Evolutionary conservation across 2,329 filamentous ascomycete genomes (phyloP).

Genomic region (Aplosporella prunicola): DNA sequence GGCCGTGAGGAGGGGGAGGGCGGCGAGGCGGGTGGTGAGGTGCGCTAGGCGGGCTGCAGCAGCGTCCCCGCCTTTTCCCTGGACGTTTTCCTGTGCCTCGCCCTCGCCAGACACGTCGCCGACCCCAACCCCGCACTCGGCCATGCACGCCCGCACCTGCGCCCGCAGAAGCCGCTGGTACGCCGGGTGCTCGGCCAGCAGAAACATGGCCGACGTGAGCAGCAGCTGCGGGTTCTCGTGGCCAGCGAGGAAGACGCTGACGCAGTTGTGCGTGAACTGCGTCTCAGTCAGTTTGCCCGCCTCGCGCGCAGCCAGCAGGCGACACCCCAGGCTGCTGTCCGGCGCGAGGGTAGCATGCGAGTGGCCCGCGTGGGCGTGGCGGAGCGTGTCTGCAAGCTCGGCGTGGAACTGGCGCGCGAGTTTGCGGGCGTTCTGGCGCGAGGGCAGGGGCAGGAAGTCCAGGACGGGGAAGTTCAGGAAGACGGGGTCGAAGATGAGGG

Average conservation of each 20-base stretch:
- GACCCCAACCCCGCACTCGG: no score
- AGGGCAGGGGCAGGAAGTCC: constrained; percentile 11
- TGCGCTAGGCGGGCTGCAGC: no score
- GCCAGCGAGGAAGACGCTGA: constrained; percentile 13
- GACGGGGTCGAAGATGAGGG: constrained; percentile 8
- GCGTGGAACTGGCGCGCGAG: constrained; percentile 12
- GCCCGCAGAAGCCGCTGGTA: not conserved
- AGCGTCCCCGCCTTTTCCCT: no score
- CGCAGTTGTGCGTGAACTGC: constrained; percentile 12
- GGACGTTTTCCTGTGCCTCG: not conserved
- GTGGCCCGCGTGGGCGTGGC: constrained; percentile 12
- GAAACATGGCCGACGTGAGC: constrained; percentile 10
- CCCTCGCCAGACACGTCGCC: no score
- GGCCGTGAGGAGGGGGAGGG: constrained; percentile 35
- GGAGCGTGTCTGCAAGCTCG: constrained; percentile 10
- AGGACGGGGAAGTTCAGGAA: constrained; percentile 7
- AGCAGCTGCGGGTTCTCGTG: constrained; percentile 15
- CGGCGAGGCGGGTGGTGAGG: no score
- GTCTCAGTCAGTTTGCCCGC: constrained; percentile 5
- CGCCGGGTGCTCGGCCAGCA: constrained; percentile 11
- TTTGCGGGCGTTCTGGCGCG: constrained; percentile 11
- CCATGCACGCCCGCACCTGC: no score
- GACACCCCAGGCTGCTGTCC: constrained; percentile 10
- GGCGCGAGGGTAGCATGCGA: constrained; percentile 9
- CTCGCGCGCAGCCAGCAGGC: constrained; percentile 12